Base-by-base conservation (phyloP, 78 protist genomes). In the Dictyostelium capitatum region DNA sequence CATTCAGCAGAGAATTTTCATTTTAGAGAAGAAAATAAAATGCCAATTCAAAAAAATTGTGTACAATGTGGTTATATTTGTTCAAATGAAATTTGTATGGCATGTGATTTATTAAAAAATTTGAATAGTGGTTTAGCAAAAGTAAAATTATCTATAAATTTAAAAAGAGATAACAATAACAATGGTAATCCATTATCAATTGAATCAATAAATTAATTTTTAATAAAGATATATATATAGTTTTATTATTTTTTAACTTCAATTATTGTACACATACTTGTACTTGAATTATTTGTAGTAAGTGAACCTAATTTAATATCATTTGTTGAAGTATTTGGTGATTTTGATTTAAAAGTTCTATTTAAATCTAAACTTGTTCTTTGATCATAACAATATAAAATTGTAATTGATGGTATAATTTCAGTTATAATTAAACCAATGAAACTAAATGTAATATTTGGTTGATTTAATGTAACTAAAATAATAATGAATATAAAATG, bases 81-180 rank as follows among this genome's bases (percentile, higher is more conserved):
- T 62, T 54, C 82, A 50, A 92, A 91, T 46, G 83, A 56, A 19
- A 57, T 96, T 25, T 97, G 98, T 93, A 73, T 89, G 89, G 97
- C 98, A 25, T 96, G 98, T 69, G 96, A 90, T 53, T 77, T 97
- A 46, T 89, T 97, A 25, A 95, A 96, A 23, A 89, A 95, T 12
- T 79, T 97, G 37, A 97, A 96, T 69, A 17, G 53, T 28, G 98
- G 98, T 59, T 64, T 75, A 37, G 89, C 97, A 57, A 95, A 90
- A 11, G 79, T 73, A 43, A 73, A 73, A 47, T 46, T 73, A 73
- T 73, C 79, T 43, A 73, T 73, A n/a, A 73, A 73, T 73, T 73
- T 73, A 73, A 73, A 73, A 5, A 73, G 79, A 73, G 43, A 20
- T 72, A 72, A 28, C 19, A 43, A 41, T 41, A 43, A 30, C 65